Conservation (phyloP, 2,329 filamentous ascomycete species). For the Phialophora tarda region DNA sequence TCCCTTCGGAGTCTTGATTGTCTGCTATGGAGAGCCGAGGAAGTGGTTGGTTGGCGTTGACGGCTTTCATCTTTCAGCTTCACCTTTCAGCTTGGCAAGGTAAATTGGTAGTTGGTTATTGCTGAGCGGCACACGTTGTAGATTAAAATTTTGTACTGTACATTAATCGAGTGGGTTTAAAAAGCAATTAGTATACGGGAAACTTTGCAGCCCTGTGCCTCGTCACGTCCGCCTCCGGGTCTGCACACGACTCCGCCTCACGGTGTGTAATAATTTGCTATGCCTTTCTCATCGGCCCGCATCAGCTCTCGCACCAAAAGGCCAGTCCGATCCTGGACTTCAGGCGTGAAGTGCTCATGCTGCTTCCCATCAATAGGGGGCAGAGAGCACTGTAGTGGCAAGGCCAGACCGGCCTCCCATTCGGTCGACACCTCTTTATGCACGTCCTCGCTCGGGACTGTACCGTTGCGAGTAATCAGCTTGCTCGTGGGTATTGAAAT, state of each 20-base stretch:
- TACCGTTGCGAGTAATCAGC: neutral
- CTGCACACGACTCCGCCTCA: neutral
- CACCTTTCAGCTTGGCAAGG: too few species aligned
- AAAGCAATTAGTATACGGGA: neutral
- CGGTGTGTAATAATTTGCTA: neutral
- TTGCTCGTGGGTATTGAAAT: neutral
- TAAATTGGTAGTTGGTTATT: too few species aligned
- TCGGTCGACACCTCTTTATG: neutral
- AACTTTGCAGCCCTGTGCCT: neutral
- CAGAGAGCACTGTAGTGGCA: neutral
- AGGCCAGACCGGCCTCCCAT: neutral
- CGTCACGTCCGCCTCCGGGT: neutral
- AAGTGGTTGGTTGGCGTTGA: too few species aligned
- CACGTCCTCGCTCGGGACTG: neutral
- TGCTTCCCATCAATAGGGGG: neutral
- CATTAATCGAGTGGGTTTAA: too few species aligned
- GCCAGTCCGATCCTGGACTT: neutral
- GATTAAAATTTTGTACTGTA: too few species aligned
- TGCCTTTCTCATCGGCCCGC: neutral
- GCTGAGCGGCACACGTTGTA: too few species aligned
- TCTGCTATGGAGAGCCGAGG: too few species aligned
- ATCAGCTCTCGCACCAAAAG: neutral
- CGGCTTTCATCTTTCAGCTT: too few species aligned
- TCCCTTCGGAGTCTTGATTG: too few species aligned
- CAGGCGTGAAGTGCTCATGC: conserved; percentile 1